These are phyloP conservation scores for Naganishia sp. DNA, from an alignment of 1,284 basidiomycete species.

Conservation along the genomic window DNA sequence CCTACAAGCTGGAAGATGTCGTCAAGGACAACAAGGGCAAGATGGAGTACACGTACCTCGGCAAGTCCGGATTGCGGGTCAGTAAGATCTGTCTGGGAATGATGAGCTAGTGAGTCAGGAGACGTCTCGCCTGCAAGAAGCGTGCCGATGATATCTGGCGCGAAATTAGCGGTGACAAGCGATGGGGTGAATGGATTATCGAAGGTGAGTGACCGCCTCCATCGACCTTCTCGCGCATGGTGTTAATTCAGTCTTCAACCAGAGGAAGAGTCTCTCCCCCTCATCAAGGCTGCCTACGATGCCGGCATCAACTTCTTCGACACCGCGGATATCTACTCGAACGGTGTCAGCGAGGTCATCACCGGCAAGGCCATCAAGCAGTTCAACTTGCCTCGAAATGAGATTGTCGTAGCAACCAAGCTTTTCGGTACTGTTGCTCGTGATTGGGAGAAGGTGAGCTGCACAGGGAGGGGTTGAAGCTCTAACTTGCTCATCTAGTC, in stretches of 20 bases:
- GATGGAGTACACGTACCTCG: constrained; percentile 33
- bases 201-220: constrained; percentile 13
- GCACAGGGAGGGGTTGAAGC: neutral
- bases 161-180: constrained; percentile 26
- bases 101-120: constrained; percentile 31
- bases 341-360: constrained; percentile 31
- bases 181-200: constrained; percentile 28
- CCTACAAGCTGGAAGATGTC: constrained; percentile 33
- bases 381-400: constrained; percentile 35
- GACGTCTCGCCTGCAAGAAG: neutral
- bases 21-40: constrained; percentile 31
- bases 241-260: neutral
- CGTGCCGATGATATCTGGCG: neutral
- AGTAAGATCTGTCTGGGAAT: constrained; percentile 31
- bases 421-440: constrained; percentile 28
- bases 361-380: constrained; percentile 38
- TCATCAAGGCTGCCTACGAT: constrained; percentile 35
- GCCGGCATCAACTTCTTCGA: constrained; percentile 34
- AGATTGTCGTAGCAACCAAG: constrained; percentile 39
- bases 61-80: constrained; percentile 28
- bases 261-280: constrained; percentile 35
- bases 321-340: constrained; percentile 31
- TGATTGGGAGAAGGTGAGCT: constrained; percentile 22
- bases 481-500: neutral
- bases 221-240: neutral